phyloP scores from a whole-genome alignment of 2,329 filamentous ascomycete species.

The Pyrenochaeta sp. region DNA sequence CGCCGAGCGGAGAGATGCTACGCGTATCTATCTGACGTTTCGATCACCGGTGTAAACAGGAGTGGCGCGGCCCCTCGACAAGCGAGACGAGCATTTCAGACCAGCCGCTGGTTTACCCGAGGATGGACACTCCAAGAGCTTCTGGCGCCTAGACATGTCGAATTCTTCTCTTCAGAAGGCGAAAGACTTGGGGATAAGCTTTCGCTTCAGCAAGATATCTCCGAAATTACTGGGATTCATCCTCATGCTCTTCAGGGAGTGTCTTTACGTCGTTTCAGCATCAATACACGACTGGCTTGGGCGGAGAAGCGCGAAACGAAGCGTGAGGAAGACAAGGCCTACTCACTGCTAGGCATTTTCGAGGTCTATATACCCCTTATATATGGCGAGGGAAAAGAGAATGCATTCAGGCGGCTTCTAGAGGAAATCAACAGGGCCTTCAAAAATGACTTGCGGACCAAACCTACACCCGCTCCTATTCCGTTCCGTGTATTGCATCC shows the following conservation, averaged over 20 bases:
- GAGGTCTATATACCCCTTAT: conserved; percentile 15
- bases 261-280: conserved; percentile 4
- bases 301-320: conserved; percentile 14
- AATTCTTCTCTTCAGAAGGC: conserved; percentile 17
- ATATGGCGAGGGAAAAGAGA: conserved; percentile 36
- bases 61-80: neutral
- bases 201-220: conserved; percentile 6
- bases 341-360: conserved; percentile 24
- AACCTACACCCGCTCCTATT: too few relatives aligned
- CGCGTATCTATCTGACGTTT: conserved; percentile 13
- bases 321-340: conserved; percentile 19
- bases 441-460: too few relatives aligned
- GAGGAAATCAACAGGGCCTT: too few relatives aligned
- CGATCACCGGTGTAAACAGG: neutral
- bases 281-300: conserved; percentile 18
- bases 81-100: neutral
- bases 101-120: conserved; percentile 12
- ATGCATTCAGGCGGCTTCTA: conserved; percentile 15
- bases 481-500: too few relatives aligned
- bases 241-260: conserved; percentile 8
- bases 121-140: conserved; percentile 12
- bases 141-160: conserved; percentile 15
- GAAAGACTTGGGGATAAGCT: conserved; percentile 9
- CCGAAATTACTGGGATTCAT: conserved; percentile 12
- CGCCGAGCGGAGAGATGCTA: conserved; percentile 3